Percentiles rank a stretch among this genome's conserved stretches.
Conservation (phyloP, 2,329 filamentous ascomycete genomes). For the Fusarium nematophilum region DNA sequence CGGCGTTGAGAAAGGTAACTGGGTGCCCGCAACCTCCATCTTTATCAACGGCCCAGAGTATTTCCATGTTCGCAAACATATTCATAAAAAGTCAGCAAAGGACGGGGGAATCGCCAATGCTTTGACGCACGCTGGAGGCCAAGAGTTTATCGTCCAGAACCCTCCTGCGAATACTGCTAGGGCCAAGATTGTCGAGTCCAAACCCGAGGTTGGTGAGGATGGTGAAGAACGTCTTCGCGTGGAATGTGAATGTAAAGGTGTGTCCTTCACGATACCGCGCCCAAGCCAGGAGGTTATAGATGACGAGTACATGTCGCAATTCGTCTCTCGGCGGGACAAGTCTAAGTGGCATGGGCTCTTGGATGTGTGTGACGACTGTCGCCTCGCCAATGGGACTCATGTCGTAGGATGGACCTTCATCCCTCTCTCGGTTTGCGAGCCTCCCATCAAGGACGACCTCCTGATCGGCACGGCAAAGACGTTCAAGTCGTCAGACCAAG, state of each 20-base stretch:
- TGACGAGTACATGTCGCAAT: conserved; percentile 46
- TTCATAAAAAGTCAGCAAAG: conserved; percentile 51
- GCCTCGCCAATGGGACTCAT: conserved; percentile 55
- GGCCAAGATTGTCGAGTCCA: conserved; percentile 42
- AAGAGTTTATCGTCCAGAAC: conserved; percentile 50
- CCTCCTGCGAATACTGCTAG: conserved; percentile 45
- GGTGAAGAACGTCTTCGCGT: conserved; percentile 56
- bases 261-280: conserved; percentile 58
- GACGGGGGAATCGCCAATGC: conserved; percentile 52
- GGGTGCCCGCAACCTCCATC: conserved; percentile 55
- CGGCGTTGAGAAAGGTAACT: conserved; percentile 47
- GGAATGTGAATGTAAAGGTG: conserved; percentile 59
- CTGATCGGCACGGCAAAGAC: conserved; percentile 57
- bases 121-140: conserved; percentile 48
- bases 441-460: conserved; percentile 51
- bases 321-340: conserved; percentile 51
- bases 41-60: conserved; percentile 50
- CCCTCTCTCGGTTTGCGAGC: conserved; percentile 51
- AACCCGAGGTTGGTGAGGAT: conserved; percentile 47
- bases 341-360: conserved; percentile 56
- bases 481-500: conserved; percentile 53
- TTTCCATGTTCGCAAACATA: conserved; percentile 51
- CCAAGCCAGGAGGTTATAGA: conserved; percentile 48
- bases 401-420: conserved; percentile 57
- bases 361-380: conserved; percentile 59